Conservation (phyloP, 1,284 basidiomycete species). For the Cystobasidium pallidum region DNA sequence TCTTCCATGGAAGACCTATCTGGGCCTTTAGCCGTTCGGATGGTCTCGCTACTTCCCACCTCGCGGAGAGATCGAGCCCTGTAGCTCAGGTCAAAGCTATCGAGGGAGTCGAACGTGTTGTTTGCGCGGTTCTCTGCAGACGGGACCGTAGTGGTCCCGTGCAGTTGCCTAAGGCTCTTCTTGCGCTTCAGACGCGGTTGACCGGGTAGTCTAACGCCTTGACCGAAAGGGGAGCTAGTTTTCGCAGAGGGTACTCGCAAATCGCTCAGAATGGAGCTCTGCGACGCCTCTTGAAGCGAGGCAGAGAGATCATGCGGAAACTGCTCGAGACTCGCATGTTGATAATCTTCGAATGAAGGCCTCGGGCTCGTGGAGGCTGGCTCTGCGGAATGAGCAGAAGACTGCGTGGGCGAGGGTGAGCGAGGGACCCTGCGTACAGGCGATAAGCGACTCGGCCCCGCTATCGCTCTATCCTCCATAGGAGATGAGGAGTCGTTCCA, state of each 20-base stretch:
- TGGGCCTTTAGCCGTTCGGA: constrained; percentile 15
- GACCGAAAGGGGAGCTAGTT: constrained; percentile 42
- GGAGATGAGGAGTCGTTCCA: constrained; percentile 45
- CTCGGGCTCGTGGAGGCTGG: background rate
- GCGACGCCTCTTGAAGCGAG: background rate
- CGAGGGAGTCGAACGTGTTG: constrained; percentile 14
- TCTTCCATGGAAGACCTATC: background rate
- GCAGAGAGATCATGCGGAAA: background rate
- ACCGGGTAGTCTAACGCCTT: constrained; percentile 33
- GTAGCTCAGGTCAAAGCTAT: background rate
- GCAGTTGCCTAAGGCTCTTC: constrained; percentile 26
- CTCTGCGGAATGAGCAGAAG: background rate
- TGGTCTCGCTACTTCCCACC: constrained; percentile 37
- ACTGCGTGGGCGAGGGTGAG: background rate
- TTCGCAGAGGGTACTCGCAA: background rate
- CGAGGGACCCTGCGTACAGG: background rate
- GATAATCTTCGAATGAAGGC: background rate
- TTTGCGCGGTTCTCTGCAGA: background rate
- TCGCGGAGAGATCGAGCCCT: constrained; percentile 7
- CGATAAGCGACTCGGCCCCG: background rate
- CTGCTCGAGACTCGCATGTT: background rate
- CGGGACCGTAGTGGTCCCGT: constrained; percentile 18
- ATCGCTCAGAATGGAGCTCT: background rate
- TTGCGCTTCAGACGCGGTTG: constrained; percentile 24
- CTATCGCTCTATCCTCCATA: background rate